Base-by-base conservation (phyloP, 306 rosid species). In the Trifolium subterraneum region DNA sequence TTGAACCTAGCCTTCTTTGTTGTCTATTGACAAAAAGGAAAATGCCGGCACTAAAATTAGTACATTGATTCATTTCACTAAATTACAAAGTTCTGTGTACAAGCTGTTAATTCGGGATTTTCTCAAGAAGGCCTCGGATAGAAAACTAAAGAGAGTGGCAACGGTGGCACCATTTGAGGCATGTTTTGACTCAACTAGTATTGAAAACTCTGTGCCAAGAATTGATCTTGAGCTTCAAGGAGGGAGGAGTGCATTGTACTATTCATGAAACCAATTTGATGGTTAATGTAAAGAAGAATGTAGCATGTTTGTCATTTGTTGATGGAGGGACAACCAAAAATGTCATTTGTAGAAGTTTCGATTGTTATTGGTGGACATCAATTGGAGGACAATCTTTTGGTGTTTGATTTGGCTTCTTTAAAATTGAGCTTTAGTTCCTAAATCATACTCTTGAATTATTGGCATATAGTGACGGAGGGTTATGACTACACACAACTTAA, bases 241-340 rank as follows among this genome's bases (percentile, higher is more conserved):
- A 59, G 38, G 82, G 64, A 25, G 82, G 64, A 25, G 73, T 79
- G 75, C 36, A 31, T 31, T 22, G 25, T 1, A 22, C 4, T 31
- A 31, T 3, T 60, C 18, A 64, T 71, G 80, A 70, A 42, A 48
- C 55, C 0, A 78, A 86, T 83, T 80, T 76, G 1, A 74, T 82
- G 82, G 85, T 86, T 6, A 74, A 25, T 75, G 67, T 58, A 1
- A 77, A 62, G 61, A 35, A 78, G 29, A 66, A 83, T 50, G 85
- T 80, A 5, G 41, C 71, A 27, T 86, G 87, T 11, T 27, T 83
- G 19, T 85, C 75, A 52, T 71, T 81, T 78, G 78, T 86, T 25
- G 75, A 74, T 74, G 86, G 83, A 63, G 78, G 86, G 3, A 68
- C 58, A 14, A n/a, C 42, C 82, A 14, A 59, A 18, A 51, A 81